Evolutionary conservation across 495 filamentous ascomycete species (phyloP), one percentile per base, ranked within the genome.

Genomic region (Entonaema liquescens): DNA sequence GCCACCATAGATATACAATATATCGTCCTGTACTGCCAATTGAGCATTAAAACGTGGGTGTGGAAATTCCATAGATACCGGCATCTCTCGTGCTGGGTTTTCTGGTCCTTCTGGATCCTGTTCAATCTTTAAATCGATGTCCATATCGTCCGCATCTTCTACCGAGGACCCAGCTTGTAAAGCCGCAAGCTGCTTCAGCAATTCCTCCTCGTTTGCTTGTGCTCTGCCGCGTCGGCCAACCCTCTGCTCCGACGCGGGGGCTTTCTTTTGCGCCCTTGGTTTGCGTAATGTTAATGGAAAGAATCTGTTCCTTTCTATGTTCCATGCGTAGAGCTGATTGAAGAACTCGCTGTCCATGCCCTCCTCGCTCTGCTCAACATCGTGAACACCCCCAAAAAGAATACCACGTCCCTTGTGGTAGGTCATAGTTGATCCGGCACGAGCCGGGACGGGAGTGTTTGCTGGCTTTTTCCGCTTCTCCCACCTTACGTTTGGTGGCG

Each of bases 311-410:
- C 94, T 86, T 67, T 99, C 95, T 23, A 94, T 90, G 68, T 94
- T 97, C 92, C 93, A 98, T 19, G 93, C 92, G 73, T 89, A 95
- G 19, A 98, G 77, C 33, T 86, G 84, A 74, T 97, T 93, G 77
- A 98, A 98, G 79, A 99, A 99, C 74, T 97, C 93, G 74, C 92
- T 95, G 17, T 98, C 93, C 40, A 99, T 94, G 11, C 92, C 93
- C 79, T 99, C 95, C 75, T 99, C 95, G 68, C 86, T 96, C 75
- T 97, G 86, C 75, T 97, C 94, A 1, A 97, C 91, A 73, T 98
- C 95, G 65, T 97, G 92, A 5, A 99, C 95, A 61, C 95, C 95
- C 40, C 95, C 95, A 73, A 99, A 99, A 78, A 91, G 80, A 65
- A 99, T 93, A 2, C 95, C 95, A 65, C 95, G 88, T 1, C 95